Percentiles rank a stretch among this genome's conserved stretches.
Evolutionary conservation across 2,329 filamentous ascomycete genomes (phyloP).

Genomic region (Alternaria sp.): DNA sequence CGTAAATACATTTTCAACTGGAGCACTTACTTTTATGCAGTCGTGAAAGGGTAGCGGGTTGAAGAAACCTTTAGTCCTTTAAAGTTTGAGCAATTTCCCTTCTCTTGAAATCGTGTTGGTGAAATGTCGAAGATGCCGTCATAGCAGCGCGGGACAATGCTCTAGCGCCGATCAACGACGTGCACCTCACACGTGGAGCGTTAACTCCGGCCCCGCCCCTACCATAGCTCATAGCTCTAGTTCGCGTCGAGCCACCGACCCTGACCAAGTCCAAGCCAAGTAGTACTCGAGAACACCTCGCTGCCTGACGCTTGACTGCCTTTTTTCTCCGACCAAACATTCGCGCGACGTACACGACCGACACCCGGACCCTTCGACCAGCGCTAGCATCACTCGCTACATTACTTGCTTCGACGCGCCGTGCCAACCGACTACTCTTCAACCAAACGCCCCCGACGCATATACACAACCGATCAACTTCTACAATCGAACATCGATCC

Average conservation of each 20-base stretch:
- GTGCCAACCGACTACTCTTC: conserved; percentile 5
- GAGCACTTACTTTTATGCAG: not conserved
- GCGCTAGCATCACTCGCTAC: conserved; percentile 18
- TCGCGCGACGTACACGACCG: not conserved
- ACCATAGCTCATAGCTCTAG: conserved; percentile 13
- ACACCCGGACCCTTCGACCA: conserved; percentile 2
- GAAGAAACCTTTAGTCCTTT: not conserved
- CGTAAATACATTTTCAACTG: not conserved
- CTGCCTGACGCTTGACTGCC: not conserved
- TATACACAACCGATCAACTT: not conserved
- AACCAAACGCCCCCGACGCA: not conserved
- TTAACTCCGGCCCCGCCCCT: conserved; percentile 17
- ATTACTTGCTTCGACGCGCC: conserved; percentile 16
- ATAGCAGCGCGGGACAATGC: conserved; percentile 16
- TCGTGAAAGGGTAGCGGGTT: not conserved
- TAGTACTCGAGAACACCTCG: not conserved
- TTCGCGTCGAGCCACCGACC: conserved; percentile 9
- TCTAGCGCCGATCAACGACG: conserved; percentile 13
- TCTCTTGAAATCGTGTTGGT: not conserved
- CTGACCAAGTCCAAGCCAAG: not conserved
- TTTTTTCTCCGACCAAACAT: not conserved
- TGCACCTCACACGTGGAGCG: conserved; percentile 23
- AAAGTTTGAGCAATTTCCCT: not conserved
- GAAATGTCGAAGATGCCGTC: conserved; percentile 26
- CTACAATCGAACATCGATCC: not conserved